Percentiles rank a stretch among this genome's conserved stretches.
Evolutionary conservation across 1,139 yeast genomes (phyloP).

Genomic region (Taphrina confusa): DNA sequence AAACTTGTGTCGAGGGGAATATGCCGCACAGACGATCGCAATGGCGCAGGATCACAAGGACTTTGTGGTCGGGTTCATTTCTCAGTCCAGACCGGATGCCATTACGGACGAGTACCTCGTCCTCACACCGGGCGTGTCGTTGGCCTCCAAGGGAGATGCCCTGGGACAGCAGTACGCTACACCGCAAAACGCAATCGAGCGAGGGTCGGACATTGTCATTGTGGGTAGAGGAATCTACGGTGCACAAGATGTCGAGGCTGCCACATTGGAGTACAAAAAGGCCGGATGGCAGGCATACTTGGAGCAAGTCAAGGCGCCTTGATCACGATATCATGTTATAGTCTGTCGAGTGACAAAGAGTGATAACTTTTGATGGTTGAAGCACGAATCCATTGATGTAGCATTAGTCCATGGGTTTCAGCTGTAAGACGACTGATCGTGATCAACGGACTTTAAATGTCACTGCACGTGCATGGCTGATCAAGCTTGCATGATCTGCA

Average conservation of each 20-base stretch:
- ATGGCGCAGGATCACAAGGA: slow-evolving; percentile 84
- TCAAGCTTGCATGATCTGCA: too few relatives aligned
- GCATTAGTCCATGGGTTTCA: too few relatives aligned
- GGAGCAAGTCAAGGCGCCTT: background rate
- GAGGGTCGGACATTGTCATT: slow-evolving; percentile 90
- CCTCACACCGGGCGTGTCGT: slow-evolving; percentile 98
- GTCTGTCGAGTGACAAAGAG: background rate
- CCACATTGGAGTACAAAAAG: slow-evolving; percentile 77
- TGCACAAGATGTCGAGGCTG: slow-evolving; percentile 87
- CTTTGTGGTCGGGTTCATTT: slow-evolving; percentile 95
- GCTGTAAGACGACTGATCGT: too few relatives aligned
- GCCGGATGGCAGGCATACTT: slow-evolving; percentile 41
- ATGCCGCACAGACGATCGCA: slow-evolving; percentile 80
- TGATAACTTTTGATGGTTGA: too few relatives aligned
- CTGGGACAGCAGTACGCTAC: slow-evolving; percentile 96
- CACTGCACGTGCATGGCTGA: too few relatives aligned
- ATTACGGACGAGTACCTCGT: slow-evolving; percentile 81
- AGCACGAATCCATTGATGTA: too few relatives aligned
- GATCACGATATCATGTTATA: background rate
- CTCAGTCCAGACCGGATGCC: slow-evolving; percentile 57
- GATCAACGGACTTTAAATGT: too few relatives aligned
- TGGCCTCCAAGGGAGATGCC: slow-evolving; percentile 86
- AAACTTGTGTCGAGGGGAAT: slow-evolving; percentile 86
- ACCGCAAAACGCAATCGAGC: slow-evolving; percentile 74
- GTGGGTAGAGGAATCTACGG: slow-evolving; percentile 97